Base-by-base conservation (phyloP, 495 filamentous ascomycete genomes). In the Amphirosellinia nigrospora region DNA sequence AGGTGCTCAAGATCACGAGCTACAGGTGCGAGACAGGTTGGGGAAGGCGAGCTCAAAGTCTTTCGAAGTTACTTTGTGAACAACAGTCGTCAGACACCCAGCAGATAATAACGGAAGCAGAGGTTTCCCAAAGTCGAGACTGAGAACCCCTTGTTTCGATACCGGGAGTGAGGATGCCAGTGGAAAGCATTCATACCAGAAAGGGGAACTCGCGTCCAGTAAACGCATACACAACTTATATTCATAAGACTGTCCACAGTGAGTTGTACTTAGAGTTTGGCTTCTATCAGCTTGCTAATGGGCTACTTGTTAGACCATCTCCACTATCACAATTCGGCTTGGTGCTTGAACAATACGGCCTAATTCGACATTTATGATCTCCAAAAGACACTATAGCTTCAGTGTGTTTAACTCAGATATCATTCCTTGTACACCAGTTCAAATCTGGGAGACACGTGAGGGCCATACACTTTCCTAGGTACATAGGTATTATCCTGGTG, bases 141-240 rank as follows among this genome's bases (percentile, higher is more conserved):
- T 23, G 19, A 30, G 15, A 58, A 7, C 15, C 26, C 26, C 15
- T 34, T 38, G 38, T 58, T 36, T 56, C 16, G 4, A 32, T 26
- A 41, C 34, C 70, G 56, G 72, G 65, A 58, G 70, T 70, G 38
- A 70, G 68, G 56, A 69, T 41, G 53, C 63, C 58, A 71, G 56
- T 65, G 75, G 66, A 56, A 55, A 56, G 64, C 36, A 43, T 56
- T 64, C 68, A 63, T 71, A 65, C 56, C 66, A 66, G 46, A 43
- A 68, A 69, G 60, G 70, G 67, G 48, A 48, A 73, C 50, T 60
- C 62, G 70, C 61, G 63, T 68, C 65, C 68, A 52, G 39, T 61
- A 59, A 52, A 65, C 30, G 50, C 30, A 66, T 45, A 45, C 30
- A 60, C 34, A 43, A 43, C 41, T 30, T 61, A 46, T n/a, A 38